Evolutionary conservation across 768 basidiomycete genomes (phyloP), one percentile per base, ranked within the genome.

Genomic region (Russula sp.): DNA sequence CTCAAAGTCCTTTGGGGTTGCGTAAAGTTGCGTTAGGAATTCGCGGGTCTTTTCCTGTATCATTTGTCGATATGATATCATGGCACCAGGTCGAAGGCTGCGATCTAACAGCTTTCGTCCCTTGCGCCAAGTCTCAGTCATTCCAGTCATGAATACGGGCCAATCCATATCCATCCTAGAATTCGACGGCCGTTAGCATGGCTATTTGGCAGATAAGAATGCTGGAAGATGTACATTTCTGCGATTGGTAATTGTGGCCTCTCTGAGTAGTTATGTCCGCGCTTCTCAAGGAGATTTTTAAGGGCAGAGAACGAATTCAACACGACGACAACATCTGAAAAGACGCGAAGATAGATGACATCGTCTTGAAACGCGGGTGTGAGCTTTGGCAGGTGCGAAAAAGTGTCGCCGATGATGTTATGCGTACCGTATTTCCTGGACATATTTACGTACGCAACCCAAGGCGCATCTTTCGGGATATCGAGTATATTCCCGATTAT

Each of bases 261-360:
- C 20, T 55, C 44, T 10, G 65, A 24, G 44, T 58, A 66, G 24
- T 8, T 80, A 13, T 62, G 46, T 14, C 61, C 61, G 2, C 54
- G 61, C 13, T 30, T 49, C n/a, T 62, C 61, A 1, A 62, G 24
- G 1, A 62, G 26, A 34, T 62, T 54, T 9, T 62, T 62, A 13
- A 62, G 14, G 13, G 54, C 54, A 0, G 54, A 38, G 14, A 40
- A 7, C 8, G 61, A 62, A 5, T 13, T 40, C 34, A 61, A 32
- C 5, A 56, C 26, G 5, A 62, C 7, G 14, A 49, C 13, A 2
- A 49, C 61, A 22, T 55, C 20, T 1, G 44, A 54, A n/a, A 49
- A 49, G n/a, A 49, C 24, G 6, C n/a, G 54, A 55, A 62, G 61
- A 28, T 11, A 61, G 9, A 61, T 6, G 1, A 62, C 30, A n/a